Conservation (phyloP, 2,329 filamentous ascomycete species). For the Cadophora malorum region DNA sequence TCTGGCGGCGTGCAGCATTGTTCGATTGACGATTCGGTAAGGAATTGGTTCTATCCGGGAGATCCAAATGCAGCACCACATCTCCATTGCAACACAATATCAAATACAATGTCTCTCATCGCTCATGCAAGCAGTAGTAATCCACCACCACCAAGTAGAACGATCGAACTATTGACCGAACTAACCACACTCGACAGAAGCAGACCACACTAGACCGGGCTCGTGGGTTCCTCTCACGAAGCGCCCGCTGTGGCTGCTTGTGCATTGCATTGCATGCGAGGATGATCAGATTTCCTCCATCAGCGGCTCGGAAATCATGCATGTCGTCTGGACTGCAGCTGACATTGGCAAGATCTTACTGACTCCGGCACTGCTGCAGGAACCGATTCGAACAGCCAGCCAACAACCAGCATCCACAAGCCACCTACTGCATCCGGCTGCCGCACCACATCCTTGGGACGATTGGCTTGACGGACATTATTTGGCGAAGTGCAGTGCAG, state of each 20-base stretch:
- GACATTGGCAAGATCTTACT: not conserved
- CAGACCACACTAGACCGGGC: not conserved
- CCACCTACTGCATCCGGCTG: not conserved
- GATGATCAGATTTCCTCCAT: not conserved
- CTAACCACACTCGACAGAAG: not conserved
- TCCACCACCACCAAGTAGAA: not conserved
- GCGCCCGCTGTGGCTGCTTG: constrained; percentile 4
- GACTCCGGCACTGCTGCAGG: constrained; percentile 4
- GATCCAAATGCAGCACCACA: constrained; percentile 9
- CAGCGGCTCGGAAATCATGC: constrained; percentile 14
- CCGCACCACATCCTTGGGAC: not conserved
- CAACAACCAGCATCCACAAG: not conserved
- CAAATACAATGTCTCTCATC: constrained; percentile 21
- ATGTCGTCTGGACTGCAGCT: not conserved
- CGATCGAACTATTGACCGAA: not conserved
- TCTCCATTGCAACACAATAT: constrained; percentile 4
- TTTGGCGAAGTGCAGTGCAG: not conserved
- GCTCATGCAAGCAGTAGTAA: not conserved
- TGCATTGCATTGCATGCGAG: constrained; percentile 11
- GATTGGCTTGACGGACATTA: not conserved
- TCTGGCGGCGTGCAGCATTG: constrained; percentile 2
- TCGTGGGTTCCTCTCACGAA: not conserved
- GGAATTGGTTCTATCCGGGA: constrained; percentile 23
- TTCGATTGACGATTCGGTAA: constrained; percentile 6
- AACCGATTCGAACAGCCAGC: constrained; percentile 6